Evolutionary conservation across 306 rosid species (phyloP), one percentile per base, ranked within the genome.

Genomic region (Nissolia schottii): DNA sequence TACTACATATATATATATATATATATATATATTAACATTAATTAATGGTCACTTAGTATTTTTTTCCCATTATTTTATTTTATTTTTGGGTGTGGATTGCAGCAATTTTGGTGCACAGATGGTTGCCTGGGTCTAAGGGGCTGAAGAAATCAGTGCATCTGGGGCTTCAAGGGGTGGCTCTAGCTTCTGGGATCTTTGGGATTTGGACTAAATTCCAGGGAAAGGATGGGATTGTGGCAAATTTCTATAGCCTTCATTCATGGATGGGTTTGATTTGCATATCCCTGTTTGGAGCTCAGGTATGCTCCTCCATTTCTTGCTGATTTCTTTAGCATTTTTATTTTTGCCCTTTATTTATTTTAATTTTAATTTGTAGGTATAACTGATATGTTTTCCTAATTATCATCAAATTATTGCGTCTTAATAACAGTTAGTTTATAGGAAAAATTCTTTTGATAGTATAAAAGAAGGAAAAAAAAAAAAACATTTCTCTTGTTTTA

Each of bases 211-310:
- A 45, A 28, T 93, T 93, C 53, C 93, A 86, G 1, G 84, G 86
- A 31, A 40, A 79, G 0, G 65, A 81, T 43, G 92, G 98, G 34
- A 29, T 93, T 82, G 85, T 89, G 68, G 94, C 87, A 23, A 91
- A 93, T 77, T 93, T 90, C 83, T 88, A 74, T 28, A 93, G 94
- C 75, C 50, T 93, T 0, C 98, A 89, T 83, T 93, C 98, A 57
- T 93, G 97, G 98, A 87, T 93, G 97, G 98, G 98, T 74, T 77
- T 88, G 80, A 29, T 83, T 15, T 89, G 90, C 60, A 57, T 93
- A 54, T 74, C 78, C 72, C 74, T 90, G 67, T 90, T 90, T 75
- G 96, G 85, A 37, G 82, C 86, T 75, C 97, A 93, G 96, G 97
- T 90, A 77, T n/a, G n/a, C n/a, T n/a, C n/a, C n/a, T n/a, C n/a